A percentile compares a stretch with the other conserved stretches of the same genome.
phyloP scores from a whole-genome alignment of 306 rosid species.

The Rosa rugosa region DNA sequence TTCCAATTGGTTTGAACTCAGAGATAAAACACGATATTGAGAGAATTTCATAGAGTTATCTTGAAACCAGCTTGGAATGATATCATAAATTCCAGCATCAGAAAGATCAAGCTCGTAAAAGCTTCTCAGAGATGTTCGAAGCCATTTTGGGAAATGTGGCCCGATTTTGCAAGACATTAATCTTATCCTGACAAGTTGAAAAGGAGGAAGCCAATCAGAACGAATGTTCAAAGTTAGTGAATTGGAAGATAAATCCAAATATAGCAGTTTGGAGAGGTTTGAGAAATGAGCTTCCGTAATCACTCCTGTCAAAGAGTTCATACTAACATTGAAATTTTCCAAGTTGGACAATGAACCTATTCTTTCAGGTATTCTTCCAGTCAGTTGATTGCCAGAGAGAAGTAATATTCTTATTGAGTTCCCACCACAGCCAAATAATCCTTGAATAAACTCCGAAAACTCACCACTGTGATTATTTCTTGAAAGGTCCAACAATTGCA shows the following conservation, averaged over 20 bases:
- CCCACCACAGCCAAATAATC: neutral
- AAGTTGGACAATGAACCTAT: neutral
- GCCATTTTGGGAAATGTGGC: neutral
- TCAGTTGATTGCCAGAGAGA: neutral
- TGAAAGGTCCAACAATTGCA: neutral
- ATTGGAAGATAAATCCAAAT: neutral
- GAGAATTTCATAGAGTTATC: neutral
- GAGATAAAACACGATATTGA: too few species aligned
- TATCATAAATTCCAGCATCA: neutral
- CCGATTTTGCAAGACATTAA: neutral
- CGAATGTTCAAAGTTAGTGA: neutral
- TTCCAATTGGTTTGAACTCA: neutral
- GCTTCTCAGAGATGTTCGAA: neutral
- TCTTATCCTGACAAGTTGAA: fast-evolving
- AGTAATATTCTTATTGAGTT: fast-evolving
- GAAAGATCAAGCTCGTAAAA: neutral
- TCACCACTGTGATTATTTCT: neutral
- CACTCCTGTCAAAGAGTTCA: neutral
- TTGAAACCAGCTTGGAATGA: conserved; percentile 5
- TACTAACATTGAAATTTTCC: fast-evolving
- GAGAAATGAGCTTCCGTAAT: neutral
- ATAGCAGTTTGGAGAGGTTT: fast-evolving
- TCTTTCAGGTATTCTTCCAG: neutral
- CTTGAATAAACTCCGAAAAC: neutral
- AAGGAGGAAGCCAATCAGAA: conserved; percentile 1